Conservation (phyloP, 2,329 filamentous ascomycete species). For the Aspergillus fructus region DNA sequence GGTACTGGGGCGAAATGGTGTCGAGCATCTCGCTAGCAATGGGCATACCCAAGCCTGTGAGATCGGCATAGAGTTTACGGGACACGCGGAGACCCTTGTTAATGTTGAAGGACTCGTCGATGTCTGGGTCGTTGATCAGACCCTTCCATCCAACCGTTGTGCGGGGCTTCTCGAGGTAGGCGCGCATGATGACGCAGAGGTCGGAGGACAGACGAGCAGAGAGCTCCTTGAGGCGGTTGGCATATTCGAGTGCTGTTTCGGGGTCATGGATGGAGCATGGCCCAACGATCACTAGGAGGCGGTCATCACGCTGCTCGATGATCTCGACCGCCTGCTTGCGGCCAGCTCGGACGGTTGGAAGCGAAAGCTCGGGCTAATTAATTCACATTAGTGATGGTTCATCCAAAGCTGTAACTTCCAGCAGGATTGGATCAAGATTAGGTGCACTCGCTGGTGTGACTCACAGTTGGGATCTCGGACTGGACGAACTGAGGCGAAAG, state of each 20-base stretch:
- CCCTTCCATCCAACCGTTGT: constrained; percentile 99
- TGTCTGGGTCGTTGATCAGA: constrained; percentile 97
- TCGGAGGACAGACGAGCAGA: constrained; percentile 78
- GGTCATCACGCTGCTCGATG: constrained; percentile 73
- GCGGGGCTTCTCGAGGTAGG: constrained; percentile 97
- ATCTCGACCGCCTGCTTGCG: constrained; percentile 65
- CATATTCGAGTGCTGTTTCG: constrained; percentile 83
- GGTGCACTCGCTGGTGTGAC: constrained; percentile 47
- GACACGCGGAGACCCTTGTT: constrained; percentile 95
- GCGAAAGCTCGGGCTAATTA: constrained; percentile 39
- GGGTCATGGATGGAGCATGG: constrained; percentile 98
- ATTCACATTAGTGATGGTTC: constrained; percentile 53
- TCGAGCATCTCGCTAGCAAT: constrained; percentile 98
- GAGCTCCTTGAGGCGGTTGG: constrained; percentile 70
- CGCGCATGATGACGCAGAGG: constrained; percentile 92
- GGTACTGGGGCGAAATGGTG: constrained; percentile 96
- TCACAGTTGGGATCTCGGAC: constrained; percentile 71
- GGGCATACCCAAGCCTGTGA: constrained; percentile 84
- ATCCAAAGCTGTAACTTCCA: neutral
- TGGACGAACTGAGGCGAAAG: constrained; percentile 85
- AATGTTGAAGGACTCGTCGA: constrained; percentile 96
- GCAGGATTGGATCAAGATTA: neutral
- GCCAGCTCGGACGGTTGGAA: constrained; percentile 44
- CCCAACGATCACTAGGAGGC: constrained; percentile 89
- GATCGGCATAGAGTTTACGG: constrained; percentile 88